Percentiles rank a stretch among this genome's conserved stretches.
Evolutionary conservation across 805 yeast genomes (phyloP).

Genomic region (Henningerozyma blattae): DNA sequence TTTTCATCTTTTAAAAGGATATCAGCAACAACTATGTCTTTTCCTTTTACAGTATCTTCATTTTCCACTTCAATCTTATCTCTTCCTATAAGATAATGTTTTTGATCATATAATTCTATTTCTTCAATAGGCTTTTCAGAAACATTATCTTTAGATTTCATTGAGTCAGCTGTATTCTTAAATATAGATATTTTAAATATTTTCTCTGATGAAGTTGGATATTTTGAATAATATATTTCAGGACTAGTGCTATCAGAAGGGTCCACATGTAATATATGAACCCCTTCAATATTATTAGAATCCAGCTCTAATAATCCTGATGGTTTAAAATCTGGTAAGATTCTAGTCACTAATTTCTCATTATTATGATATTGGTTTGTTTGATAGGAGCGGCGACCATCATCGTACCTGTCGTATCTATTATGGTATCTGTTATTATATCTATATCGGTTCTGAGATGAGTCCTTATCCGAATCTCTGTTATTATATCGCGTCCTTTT

Average conservation of each 20-base stretch:
- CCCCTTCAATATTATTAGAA: constrained; percentile 25
- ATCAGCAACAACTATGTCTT: constrained; percentile 24
- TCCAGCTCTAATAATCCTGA: constrained; percentile 34
- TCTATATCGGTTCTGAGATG: too few species aligned
- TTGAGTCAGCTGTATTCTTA: too few species aligned
- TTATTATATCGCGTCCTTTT: too few species aligned
- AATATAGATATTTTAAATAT: too few species aligned
- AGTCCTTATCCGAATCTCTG: too few species aligned
- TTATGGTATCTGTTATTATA: too few species aligned
- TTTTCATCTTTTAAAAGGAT: constrained; percentile 25
- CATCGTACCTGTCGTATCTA: too few species aligned
- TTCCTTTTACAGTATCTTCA: constrained; percentile 4
- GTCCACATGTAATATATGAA: constrained; percentile 28
- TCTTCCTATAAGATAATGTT: constrained; percentile 28
- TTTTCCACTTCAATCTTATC: constrained; percentile 7
- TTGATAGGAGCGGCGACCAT: too few species aligned
- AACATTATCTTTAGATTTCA: too few species aligned
- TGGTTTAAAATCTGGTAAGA: constrained; percentile 25
- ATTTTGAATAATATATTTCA: constrained; percentile 7
- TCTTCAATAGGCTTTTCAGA: constrained; percentile 15
- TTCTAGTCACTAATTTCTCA: too few species aligned
- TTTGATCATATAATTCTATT: constrained; percentile 16
- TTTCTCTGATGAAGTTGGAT: too few species aligned
- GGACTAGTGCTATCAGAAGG: constrained; percentile 26
- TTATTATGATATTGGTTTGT: too few species aligned